Conservation (phyloP, 768 basidiomycete genomes). For the Suillus brevipes region DNA sequence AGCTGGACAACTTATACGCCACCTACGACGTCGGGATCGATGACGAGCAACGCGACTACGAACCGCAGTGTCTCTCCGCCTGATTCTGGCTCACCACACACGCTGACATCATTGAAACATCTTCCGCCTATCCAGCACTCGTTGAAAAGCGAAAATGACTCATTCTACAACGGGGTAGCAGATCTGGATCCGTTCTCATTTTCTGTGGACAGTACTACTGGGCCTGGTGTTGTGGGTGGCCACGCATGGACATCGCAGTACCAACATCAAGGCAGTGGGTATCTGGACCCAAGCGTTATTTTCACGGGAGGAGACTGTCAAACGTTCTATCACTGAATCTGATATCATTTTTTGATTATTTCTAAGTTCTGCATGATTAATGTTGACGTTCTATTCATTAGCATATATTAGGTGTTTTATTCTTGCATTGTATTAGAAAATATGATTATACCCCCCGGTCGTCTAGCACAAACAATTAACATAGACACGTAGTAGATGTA, state of each 20-base stretch:
- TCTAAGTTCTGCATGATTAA: background rate
- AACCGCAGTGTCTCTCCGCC: conserved; percentile 38
- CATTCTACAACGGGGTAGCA: conserved; percentile 41
- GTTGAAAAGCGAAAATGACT: conserved; percentile 39
- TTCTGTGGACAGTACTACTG: conserved; percentile 26
- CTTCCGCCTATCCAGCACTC: conserved; percentile 5
- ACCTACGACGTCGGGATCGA: conserved; percentile 55
- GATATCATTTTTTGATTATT: no score
- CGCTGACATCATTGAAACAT: conserved; percentile 7
- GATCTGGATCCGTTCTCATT: conserved; percentile 58
- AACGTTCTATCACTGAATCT: conserved; percentile 6
- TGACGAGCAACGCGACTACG: conserved; percentile 44
- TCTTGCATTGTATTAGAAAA: conserved; percentile 4
- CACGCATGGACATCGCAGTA: conserved; percentile 33
- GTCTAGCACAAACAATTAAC: background rate
- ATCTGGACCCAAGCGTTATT: conserved; percentile 31
- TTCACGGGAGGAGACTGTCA: conserved; percentile 37
- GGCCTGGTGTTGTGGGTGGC: conserved; percentile 18
- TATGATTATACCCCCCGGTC: background rate
- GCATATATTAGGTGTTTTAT: background rate
- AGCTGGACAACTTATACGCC: conserved; percentile 67
- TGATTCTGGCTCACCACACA: conserved; percentile 25
- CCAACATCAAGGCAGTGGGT: conserved; percentile 28
- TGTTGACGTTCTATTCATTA: background rate
- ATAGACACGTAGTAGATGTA: background rate